Evolutionary conservation across 305 asterid species (phyloP), one percentile per base, ranked within the genome.

Genomic region (Salvia sclarea): DNA sequence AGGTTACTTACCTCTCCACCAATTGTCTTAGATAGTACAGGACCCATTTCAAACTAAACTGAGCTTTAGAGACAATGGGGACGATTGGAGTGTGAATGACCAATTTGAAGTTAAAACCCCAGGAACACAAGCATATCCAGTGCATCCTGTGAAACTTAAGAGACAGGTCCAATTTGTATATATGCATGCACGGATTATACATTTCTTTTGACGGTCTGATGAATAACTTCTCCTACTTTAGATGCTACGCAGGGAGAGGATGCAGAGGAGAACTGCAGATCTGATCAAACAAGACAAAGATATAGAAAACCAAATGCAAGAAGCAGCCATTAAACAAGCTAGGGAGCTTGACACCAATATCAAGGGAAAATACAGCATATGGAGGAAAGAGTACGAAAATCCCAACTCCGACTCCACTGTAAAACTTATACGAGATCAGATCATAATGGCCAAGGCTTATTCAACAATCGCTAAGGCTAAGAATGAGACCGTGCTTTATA

Each of bases 341-440:
- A 74, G 72, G 78, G 92, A 87, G 82, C 85, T 89, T 50, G 96
- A 91, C 75, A 87, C 92, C 76, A 87, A 92, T 60, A 53, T 80
- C 77, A 84, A 71, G 82, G 92, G 93, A 47, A 91, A 81, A 87
- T 91, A 84, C 73, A 81, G 84, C 76, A 89, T 89, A 81, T 91
- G 98, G 99, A 87, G 96, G 95, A 86, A 86, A 81, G 98, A 91
- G 68, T 91, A 94, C 37, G 96, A 83, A 59, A 86, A 86, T 76
- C 96, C 96, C 9, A 85, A 91, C 76, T 78, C 99, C 62, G 98
- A 87, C 78, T 86, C 96, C 80, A 91, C 82, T 2, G 81, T 91
- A 59, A 94, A 89, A 84, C 98, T 94, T 67, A 94, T 94, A 90
- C 83, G 87, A 61, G 98, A 94, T 79, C 99, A 91, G 87, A 83